Conservation (phyloP, 2,329 filamentous ascomycete genomes). For the Diplocarpon mali region DNA sequence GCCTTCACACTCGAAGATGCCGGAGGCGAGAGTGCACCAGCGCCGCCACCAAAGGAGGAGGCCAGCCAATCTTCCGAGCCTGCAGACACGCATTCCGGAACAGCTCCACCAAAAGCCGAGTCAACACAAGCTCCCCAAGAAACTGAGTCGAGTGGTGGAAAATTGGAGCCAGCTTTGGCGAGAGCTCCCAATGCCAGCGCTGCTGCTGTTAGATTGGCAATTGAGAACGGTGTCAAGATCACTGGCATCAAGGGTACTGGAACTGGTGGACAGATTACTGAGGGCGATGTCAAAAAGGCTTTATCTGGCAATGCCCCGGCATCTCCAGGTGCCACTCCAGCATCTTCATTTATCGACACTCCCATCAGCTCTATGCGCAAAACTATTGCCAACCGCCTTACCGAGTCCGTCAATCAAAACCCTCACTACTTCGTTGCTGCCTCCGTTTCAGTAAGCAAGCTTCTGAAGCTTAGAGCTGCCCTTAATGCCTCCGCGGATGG, state of each 20-base stretch:
- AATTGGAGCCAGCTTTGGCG: conserved; percentile 73
- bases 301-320: conserved; percentile 38
- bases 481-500: conserved; percentile 82
- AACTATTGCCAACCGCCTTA: conserved; percentile 85
- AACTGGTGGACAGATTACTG: conserved; percentile 75
- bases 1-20: conserved; percentile 82
- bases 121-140: conserved; percentile 57
- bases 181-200: conserved; percentile 65
- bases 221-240: conserved; percentile 73
- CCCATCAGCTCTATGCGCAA: conserved; percentile 92
- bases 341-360: conserved; percentile 68
- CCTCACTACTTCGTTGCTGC: conserved; percentile 97
- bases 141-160: conserved; percentile 62
- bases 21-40: conserved; percentile 63
- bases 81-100: conserved; percentile 42
- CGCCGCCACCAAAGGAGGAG: conserved; percentile 55
- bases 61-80: conserved; percentile 51
- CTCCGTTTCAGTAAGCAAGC: conserved; percentile 83
- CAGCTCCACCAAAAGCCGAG: conserved; percentile 50
- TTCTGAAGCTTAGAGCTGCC: conserved; percentile 88
- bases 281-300: conserved; percentile 87
- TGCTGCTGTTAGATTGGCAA: conserved; percentile 69
- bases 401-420: conserved; percentile 83
- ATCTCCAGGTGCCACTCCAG: conserved; percentile 39
- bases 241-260: conserved; percentile 78